Base-by-base conservation (phyloP, 148 eudicot genomes). In the Persicaria maculosa region DNA sequence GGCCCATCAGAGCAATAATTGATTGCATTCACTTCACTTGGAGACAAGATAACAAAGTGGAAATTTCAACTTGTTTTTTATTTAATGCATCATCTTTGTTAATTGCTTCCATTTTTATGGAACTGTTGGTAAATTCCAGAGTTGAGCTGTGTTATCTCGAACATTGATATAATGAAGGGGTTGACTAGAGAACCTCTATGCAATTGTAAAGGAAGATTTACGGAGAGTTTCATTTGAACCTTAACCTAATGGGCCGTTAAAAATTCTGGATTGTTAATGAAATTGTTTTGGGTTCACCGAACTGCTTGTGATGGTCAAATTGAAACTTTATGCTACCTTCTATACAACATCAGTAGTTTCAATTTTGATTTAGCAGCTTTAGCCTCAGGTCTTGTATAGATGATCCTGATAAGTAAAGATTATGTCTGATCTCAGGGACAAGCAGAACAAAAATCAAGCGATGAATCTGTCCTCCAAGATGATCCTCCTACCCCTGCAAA, bases 371-470 rank as follows among this genome's bases (percentile, higher is more conserved):
- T n/a, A n/a, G n/a, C n/a, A n/a, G n/a, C n/a, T n/a, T n/a, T n/a
- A n/a, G n/a, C 7, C 5, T 44, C 12, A 20, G 19, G 57, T 45
- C 71, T 3, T 4, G 6, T 7, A 10, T 47, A 4, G 16, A 19
- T 72, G 47, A 48, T 46, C n/a, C 55, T 71, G 22, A 71, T 16
- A 46, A 31, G 3, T 15, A 47, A 25, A 74, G 22, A n/a, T n/a
- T 74, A 7, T 80, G 50, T 47, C 50, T 46, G n/a, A 73, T 82
- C 80, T 67, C 83, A 90, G 96, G 93, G 83, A 76, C 69, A 75
- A 52, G 61, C n/a, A 72, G 78, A 72, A 48, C 86, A 73, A 73
- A 74, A 82, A 54, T 16, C 78, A 40, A 58, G 67, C 3, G 45
- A 64, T 78, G 85, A 84, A 76, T 69, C 76, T 14, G 79, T 75